These are phyloP conservation scores for Penicillium sp. DNA, from an alignment of 2,329 filamentous ascomycete genomes.

Conservation along the genomic window DNA sequence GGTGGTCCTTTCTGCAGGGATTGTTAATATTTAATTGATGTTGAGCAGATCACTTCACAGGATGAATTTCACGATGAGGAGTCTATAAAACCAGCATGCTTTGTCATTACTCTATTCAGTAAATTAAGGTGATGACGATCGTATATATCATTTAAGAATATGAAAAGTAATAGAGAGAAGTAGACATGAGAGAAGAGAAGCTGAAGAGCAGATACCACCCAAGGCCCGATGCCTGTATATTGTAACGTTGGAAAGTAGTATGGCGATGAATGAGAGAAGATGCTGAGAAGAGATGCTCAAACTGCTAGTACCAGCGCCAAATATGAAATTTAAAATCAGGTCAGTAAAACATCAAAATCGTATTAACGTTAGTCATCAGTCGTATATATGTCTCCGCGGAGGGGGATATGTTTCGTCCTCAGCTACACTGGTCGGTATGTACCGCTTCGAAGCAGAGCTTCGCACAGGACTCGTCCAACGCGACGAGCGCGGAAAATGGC, in stretches of 20 bases:
- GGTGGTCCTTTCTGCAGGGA: too few species aligned
- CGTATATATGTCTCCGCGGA: not conserved
- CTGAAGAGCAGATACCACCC: not conserved
- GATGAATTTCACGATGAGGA: too few species aligned
- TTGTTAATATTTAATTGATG: too few species aligned
- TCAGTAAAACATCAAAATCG: not conserved
- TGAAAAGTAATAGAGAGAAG: not conserved
- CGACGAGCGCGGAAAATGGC: conserved; percentile 12
- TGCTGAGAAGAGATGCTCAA: not conserved
- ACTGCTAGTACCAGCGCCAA: not conserved
- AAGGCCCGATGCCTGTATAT: not conserved
- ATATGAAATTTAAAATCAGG: not conserved
- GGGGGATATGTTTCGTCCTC: conserved; percentile 16
- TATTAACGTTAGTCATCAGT: not conserved
- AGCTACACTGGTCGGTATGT: conserved; percentile 17
- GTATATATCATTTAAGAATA: not conserved
- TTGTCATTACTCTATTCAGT: too few species aligned
- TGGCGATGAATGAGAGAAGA: not conserved
- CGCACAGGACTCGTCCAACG: conserved; percentile 26
- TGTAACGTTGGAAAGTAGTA: too few species aligned
- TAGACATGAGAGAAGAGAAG: not conserved
- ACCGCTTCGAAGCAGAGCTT: conserved; percentile 23
- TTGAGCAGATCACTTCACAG: too few species aligned
- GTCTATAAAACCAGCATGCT: too few species aligned
- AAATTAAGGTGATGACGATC: too few species aligned